Percentiles rank a stretch among this genome's conserved stretches.
Evolutionary conservation across 306 rosid genomes (phyloP).

Genomic region (Cicer arietinum): DNA sequence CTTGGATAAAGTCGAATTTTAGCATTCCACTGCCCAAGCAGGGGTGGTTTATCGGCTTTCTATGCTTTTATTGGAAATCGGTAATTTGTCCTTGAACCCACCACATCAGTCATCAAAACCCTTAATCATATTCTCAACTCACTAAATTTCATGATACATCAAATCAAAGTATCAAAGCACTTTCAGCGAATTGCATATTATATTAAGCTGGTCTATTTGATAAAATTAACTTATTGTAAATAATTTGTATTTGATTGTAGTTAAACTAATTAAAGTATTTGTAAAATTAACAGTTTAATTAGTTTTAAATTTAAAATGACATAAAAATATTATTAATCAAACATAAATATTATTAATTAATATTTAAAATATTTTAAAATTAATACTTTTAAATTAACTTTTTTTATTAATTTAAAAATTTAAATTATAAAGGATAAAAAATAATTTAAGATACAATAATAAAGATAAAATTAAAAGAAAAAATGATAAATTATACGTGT

Average conservation of each 20-base stretch:
- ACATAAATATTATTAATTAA: background rate
- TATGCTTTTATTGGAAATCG: slow-evolving; percentile 37
- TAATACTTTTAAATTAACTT: too few relatives aligned
- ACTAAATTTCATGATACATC: slow-evolving; percentile 17
- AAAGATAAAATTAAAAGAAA: too few relatives aligned
- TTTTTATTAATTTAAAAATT: too few relatives aligned
- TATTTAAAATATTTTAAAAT: too few relatives aligned
- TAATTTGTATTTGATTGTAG: too few relatives aligned
- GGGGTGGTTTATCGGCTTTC: background rate
- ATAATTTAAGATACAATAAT: too few relatives aligned
- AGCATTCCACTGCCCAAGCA: background rate
- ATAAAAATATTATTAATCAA: background rate
- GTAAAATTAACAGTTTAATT: too few relatives aligned
- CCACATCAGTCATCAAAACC: slow-evolving; percentile 9
- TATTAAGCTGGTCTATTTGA: too few relatives aligned
- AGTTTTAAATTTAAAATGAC: too few relatives aligned
- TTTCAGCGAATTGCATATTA: background rate
- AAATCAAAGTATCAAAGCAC: slow-evolving; percentile 15
- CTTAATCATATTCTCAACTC: slow-evolving; percentile 26
- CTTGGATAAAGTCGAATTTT: slow-evolving; percentile 50
- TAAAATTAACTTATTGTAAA: too few relatives aligned
- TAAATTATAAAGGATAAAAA: too few relatives aligned
- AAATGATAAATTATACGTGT: rapidly evolving
- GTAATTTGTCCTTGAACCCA: slow-evolving; percentile 22
- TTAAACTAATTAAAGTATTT: too few relatives aligned